Conservation (phyloP, 495 filamentous ascomycete species). For the Neurospora sp. region DNA sequence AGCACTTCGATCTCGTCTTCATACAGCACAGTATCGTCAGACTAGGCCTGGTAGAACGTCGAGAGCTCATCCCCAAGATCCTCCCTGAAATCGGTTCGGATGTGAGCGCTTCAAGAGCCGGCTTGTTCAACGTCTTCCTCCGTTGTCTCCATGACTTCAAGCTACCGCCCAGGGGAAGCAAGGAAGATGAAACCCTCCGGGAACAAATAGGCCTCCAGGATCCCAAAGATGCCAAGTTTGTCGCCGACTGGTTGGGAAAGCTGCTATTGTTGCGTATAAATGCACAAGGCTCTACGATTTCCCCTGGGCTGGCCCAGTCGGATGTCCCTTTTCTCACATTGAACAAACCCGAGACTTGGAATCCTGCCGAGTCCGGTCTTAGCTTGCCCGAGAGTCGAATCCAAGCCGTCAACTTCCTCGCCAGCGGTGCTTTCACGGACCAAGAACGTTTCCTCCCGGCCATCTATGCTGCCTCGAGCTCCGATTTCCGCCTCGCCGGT, state of each 20-base stretch:
- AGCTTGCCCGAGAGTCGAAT: conserved; percentile 59
- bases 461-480: conserved; percentile 68
- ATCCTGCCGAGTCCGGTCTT: conserved; percentile 49
- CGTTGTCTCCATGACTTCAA: conserved; percentile 60
- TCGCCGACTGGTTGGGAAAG: conserved; percentile 70
- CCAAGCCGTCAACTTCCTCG: conserved; percentile 56
- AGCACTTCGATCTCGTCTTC: conserved; percentile 82
- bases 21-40: conserved; percentile 78
- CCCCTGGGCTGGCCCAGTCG: conserved; percentile 57
- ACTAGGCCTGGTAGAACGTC: conserved; percentile 38
- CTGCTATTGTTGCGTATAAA: conserved; percentile 58
- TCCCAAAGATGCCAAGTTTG: conserved; percentile 56
- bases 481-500: conserved; percentile 69
- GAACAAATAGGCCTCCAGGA: conserved; percentile 52
- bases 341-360: conserved; percentile 61
- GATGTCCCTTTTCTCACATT: conserved; percentile 69
- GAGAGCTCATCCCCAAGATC: conserved; percentile 57
- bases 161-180: conserved; percentile 62
- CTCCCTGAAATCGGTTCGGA: conserved; percentile 63
- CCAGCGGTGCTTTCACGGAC: conserved; percentile 75
- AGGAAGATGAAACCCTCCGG: conserved; percentile 63
- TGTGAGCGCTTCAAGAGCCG: conserved; percentile 53
- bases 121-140: conserved; percentile 76
- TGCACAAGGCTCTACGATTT: conserved; percentile 25
- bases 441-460: conserved; percentile 72